Evolutionary conservation across 2,329 filamentous ascomycete species (phyloP).

Genomic region (Claviceps arundinis): DNA sequence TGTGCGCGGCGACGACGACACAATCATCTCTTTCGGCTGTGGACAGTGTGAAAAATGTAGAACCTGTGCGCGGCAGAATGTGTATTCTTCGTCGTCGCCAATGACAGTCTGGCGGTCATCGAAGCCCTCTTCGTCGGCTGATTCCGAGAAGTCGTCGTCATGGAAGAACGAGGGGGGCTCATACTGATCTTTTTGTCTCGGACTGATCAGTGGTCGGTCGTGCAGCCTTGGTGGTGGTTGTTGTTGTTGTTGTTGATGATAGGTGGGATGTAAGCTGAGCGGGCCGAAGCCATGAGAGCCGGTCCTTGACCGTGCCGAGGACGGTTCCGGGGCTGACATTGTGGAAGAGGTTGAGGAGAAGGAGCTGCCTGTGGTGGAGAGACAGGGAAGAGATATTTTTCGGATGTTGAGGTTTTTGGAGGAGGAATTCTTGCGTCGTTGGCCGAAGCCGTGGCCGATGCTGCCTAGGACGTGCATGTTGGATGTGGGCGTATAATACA

Average conservation of each 20-base stretch:
- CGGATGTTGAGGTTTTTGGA: constrained; percentile 26
- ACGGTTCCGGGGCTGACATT: constrained; percentile 14
- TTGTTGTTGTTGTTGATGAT: constrained; percentile 5
- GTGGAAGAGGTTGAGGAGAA: constrained; percentile 17
- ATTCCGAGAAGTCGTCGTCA: constrained; percentile 7
- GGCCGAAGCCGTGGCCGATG: constrained; percentile 20
- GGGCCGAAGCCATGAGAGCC: constrained; percentile 19
- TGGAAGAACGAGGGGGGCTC: constrained; percentile 16
- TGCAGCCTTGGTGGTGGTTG: constrained; percentile 22
- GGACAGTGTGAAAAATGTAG: constrained; percentile 1
- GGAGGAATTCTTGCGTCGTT: constrained; percentile 22
- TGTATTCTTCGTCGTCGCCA: constrained; percentile 7
- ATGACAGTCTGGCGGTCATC: constrained; percentile 12
- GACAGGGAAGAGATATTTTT: constrained; percentile 28
- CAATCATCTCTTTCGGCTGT: constrained; percentile 15
- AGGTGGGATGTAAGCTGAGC: constrained; percentile 21
- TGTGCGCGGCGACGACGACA: constrained; percentile 15
- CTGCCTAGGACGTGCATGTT: constrained; percentile 22
- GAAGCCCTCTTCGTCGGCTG: constrained; percentile 10
- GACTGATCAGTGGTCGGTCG: constrained; percentile 20
- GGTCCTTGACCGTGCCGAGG: constrained; percentile 11
- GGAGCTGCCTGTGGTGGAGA: constrained; percentile 23
- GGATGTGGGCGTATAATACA: constrained; percentile 3
- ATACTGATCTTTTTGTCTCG: constrained; percentile 8
- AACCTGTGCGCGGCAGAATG: constrained; percentile 1